Percentiles rank a stretch among this genome's conserved stretches.
Evolutionary conservation across 2,329 filamentous ascomycete genomes (phyloP).

Genomic region (Stagonosporopsis tanaceti): DNA sequence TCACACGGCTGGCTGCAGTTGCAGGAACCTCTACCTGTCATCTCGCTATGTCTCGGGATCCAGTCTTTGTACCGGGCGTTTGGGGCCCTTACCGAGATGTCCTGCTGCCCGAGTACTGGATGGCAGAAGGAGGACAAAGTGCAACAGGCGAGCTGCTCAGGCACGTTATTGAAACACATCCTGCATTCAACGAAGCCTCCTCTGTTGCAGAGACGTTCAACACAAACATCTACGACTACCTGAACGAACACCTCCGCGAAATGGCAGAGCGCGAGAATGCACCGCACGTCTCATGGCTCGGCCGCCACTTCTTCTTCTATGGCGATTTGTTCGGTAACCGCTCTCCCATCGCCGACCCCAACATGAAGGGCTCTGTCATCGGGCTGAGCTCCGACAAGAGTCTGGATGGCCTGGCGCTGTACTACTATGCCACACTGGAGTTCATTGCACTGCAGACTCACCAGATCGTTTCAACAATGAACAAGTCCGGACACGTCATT

Average conservation of each 20-base stretch:
- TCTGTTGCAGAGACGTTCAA: slow-evolving; percentile 82
- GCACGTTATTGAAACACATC: slow-evolving; percentile 94
- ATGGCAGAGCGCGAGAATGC: slow-evolving; percentile 74
- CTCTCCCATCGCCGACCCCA: slow-evolving; percentile 88
- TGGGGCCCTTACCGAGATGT: slow-evolving; percentile 98
- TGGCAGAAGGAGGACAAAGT: slow-evolving; percentile 96
- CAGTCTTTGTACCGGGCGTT: slow-evolving; percentile 92
- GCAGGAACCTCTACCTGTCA: slow-evolving; percentile 98
- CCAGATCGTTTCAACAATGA: slow-evolving; percentile 96
- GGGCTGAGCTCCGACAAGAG: slow-evolving; percentile 88
- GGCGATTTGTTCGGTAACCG: slow-evolving; percentile 97
- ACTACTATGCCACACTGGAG: slow-evolving; percentile 97
- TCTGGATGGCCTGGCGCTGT: slow-evolving; percentile 84
- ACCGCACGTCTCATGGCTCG: slow-evolving; percentile 83
- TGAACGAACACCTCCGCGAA: slow-evolving; percentile 85
- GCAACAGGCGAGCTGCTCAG: slow-evolving; percentile 94
- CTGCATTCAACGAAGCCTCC: slow-evolving; percentile 81
- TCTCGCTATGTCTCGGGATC: slow-evolving; percentile 90
- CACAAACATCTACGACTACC: slow-evolving; percentile 91
- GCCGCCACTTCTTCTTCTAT: slow-evolving; percentile 97
- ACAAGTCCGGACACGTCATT: slow-evolving; percentile 84
- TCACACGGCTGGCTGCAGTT: slow-evolving; percentile 89
- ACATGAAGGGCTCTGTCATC: slow-evolving; percentile 90
- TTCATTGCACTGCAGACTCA: slow-evolving; percentile 97
- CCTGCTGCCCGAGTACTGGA: slow-evolving; percentile 89